Evolutionary conservation across 2,329 filamentous ascomycete species (phyloP), one percentile per base, ranked within the genome.

Genomic region (Cladosporium velox): DNA sequence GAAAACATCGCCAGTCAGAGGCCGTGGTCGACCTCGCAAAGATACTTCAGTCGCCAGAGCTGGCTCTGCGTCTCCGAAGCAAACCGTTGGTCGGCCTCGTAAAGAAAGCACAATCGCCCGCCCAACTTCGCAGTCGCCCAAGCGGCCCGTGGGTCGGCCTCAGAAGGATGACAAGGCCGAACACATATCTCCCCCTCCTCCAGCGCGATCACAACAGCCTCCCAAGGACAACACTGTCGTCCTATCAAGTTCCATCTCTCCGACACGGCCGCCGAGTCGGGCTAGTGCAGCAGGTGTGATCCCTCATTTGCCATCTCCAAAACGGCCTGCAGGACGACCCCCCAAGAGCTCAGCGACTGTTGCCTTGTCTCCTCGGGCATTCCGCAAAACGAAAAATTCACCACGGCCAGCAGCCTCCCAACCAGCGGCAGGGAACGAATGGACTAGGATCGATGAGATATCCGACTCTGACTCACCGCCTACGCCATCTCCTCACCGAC

Each of bases 381-480:
- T 30, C 12, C 59, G 57, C 35, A 32, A 58, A 44, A 18, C 49
- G 14, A 62, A 35, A 32, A 26, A 7, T 21, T 8, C 28, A n/a
- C 38, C 4, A 34, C 14, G 38, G 3, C 67, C 71, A 8, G 41
- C 41, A 47, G 67, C 69, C 12, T 71, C 70, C 3, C 72, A 72
- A 41, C 70, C 70, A 7, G 59, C 64, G 7, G 24, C 34, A 21
- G 57, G 57, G 5, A 60, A 67, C 10, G 67, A 68, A 12, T 75
- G 70, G 65, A 62, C 68, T 11, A 68, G 72, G 52, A 75, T 76
- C 15, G 74, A 76, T 15, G 73, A 75, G 30, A 77, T 77, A 49
- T 75, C 73, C 4, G 77, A 78, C 66, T 66, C 71, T 6, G 76
- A 77, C 7, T 62, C 68, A 2, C 70, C 71, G 5, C 61, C 67